These are phyloP conservation scores for Crithidia fasciculata DNA, from an alignment of 208 protist species.

Conservation along the genomic window DNA sequence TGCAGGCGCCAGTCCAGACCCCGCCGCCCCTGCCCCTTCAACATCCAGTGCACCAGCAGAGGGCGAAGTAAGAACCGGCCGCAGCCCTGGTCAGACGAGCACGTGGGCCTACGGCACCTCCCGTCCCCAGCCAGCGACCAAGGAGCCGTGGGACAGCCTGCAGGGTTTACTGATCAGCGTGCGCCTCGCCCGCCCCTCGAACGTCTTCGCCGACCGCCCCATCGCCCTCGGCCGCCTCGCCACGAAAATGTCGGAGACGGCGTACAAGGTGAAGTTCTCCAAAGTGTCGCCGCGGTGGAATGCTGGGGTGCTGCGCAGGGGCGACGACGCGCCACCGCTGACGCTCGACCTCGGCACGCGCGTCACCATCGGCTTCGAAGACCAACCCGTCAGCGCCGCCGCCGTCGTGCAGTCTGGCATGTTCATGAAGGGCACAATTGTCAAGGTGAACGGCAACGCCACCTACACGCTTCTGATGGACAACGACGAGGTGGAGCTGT, in stretches of 20 bases:
- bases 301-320: conserved; percentile 4
- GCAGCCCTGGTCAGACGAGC: conserved; percentile 8
- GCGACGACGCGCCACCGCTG: conserved; percentile 25
- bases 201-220: conserved; percentile 60
- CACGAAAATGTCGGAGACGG: conserved; percentile 44
- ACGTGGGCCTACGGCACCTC: conserved; percentile 12
- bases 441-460: conserved; percentile 76
- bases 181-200: conserved; percentile 44
- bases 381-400: conserved; percentile 7
- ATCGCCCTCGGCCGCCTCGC: conserved; percentile 61
- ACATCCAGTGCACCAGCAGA: not conserved
- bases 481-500: conserved; percentile 77
- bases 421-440: conserved; percentile 69
- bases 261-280: conserved; percentile 45
- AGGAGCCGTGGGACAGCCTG: conserved; percentile 48
- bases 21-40: not conserved
- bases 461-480: conserved; percentile 80
- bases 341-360: conserved; percentile 45
- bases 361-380: conserved; percentile 36
- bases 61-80: not conserved
- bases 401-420: conserved; percentile 29
- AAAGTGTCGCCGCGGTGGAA: not conserved
- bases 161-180: conserved; percentile 63
- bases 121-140: conserved; percentile 22
- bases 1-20: not conserved